Evolutionary conservation across 2,329 filamentous ascomycete species (phyloP), one percentile per base, ranked within the genome.

Genomic region (Westerdykella aurantiaca): DNA sequence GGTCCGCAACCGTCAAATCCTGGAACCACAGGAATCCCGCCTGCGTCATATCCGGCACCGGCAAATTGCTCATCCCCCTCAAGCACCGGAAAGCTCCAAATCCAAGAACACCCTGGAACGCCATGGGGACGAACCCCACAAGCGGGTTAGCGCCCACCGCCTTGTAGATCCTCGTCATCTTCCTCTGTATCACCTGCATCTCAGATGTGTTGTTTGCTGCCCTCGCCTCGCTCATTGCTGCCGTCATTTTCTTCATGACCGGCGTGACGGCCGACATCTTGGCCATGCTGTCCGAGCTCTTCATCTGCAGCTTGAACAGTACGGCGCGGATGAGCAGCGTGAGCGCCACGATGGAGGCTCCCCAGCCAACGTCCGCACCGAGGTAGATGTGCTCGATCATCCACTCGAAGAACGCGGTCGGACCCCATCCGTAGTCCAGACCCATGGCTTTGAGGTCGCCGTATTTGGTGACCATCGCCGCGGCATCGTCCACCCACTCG

Each of bases 361-460:
- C 89, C 93, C 93, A 97, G 11, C 88, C 87, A 43, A 88, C 69
- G 31, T 85, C 88, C 6, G 63, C 71, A 55, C 77, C 83, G 48
- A 96, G 74, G 69, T 98, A 88, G 34, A 94, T 63, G 62, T 91
- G 82, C 72, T 98, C 93, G 10, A 97, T 70, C 2, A 80, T 17
- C 75, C 78, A 90, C 69, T 96, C 77, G 66, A 93, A 81, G 13
- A 80, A 53, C 4, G 82, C 71, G 0, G 89, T 87, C 5, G 86
- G 80, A 13, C 91, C 91, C 72, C 74, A 90, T 61, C 91, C 89
- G 59, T 85, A 97, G 57, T 97, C 87, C 17, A 98, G 72, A 3
- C 93, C 93, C 10, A 97, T 74, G 6, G 81, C 77, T 55, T 86
- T 80, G 46, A 98, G 73, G 60, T 90, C 96, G 49, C 93, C 93